Evolutionary conservation across 768 basidiomycete genomes (phyloP).

Genomic region (Termitomyces sp.): DNA sequence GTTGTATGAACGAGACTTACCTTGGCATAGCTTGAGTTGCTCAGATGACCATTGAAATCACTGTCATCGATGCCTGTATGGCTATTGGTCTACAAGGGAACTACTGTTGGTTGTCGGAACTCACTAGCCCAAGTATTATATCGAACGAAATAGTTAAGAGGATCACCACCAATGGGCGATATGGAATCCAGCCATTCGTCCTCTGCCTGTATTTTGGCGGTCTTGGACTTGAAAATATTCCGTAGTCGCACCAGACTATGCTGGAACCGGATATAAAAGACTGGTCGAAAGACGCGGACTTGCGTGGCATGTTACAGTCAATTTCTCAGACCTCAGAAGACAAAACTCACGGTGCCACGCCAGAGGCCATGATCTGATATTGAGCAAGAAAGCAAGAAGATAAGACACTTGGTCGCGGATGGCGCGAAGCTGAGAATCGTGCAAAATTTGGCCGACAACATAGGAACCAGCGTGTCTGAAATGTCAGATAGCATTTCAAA

Average conservation of each 20-base stretch:
- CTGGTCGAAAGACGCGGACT: conserved; percentile 54
- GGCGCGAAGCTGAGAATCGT: conserved; percentile 11
- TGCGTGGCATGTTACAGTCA: background rate
- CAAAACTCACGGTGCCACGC: conserved; percentile 60
- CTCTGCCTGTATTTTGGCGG: conserved; percentile 25
- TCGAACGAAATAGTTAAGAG: conserved; percentile 37
- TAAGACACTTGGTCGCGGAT: conserved; percentile 30
- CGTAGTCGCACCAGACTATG: conserved; percentile 26
- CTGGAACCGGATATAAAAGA: conserved; percentile 27
- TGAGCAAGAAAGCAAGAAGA: conserved; percentile 50
- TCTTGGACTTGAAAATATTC: conserved; percentile 30
- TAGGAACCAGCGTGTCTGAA: background rate
- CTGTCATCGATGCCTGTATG: conserved; percentile 57
- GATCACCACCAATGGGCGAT: conserved; percentile 50
- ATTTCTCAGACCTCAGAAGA: background rate
- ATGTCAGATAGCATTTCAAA: conserved; percentile 1
- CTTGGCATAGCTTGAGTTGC: conserved; percentile 80
- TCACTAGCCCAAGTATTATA: conserved; percentile 53
- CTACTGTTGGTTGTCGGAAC: conserved; percentile 18
- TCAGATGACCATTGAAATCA: conserved; percentile 71
- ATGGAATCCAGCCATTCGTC: conserved; percentile 41
- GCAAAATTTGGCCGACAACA: conserved; percentile 2
- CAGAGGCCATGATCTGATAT: conserved; percentile 56
- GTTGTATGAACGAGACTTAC: conserved; percentile 23
- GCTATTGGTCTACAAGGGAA: background rate